These are phyloP conservation scores for Marsdenia floribunda DNA, from an alignment of 257 asterid species.

Conservation along the genomic window DNA sequence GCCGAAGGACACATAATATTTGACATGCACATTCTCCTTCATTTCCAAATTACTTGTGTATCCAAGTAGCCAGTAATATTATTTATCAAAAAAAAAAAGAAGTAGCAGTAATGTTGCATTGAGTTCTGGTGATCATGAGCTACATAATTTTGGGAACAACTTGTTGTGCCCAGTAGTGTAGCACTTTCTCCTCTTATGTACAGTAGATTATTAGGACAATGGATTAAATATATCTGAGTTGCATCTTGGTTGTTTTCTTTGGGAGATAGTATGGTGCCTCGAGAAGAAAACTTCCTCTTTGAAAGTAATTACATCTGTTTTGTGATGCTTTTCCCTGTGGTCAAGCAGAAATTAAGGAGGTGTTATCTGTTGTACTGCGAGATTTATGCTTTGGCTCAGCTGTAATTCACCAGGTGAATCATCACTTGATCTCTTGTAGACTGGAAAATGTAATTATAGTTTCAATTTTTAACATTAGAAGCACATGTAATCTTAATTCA, in stretches of 20 bases:
- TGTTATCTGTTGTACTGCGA: conserved; percentile 71
- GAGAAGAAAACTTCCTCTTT: background rate
- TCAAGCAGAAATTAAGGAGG: conserved; percentile 79
- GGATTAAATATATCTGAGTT: background rate
- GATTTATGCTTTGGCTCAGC: conserved; percentile 79
- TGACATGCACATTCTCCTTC: background rate
- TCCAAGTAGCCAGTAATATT: background rate
- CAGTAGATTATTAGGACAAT: background rate
- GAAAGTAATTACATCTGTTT: background rate
- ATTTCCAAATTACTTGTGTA: background rate
- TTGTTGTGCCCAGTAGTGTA: background rate
- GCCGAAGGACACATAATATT: background rate
- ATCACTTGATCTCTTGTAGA: conserved; percentile 13
- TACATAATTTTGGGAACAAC: background rate
- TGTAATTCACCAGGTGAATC: conserved; percentile 87
- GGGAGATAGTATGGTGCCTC: conserved; percentile 5
- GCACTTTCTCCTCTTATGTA: background rate
- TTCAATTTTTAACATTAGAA: background rate
- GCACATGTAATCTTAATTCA: conserved; percentile 2
- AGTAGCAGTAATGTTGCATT: background rate
- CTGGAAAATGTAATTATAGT: conserved; percentile 2
- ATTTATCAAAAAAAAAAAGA: too few species aligned
- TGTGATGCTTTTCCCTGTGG: conserved; percentile 10
- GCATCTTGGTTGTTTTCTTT: background rate
- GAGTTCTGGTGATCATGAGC: background rate